A percentile compares a stretch with the other conserved stretches of the same genome.
Conservation (phyloP, 495 filamentous ascomycete genomes). For the Penicillium paradoxum region DNA sequence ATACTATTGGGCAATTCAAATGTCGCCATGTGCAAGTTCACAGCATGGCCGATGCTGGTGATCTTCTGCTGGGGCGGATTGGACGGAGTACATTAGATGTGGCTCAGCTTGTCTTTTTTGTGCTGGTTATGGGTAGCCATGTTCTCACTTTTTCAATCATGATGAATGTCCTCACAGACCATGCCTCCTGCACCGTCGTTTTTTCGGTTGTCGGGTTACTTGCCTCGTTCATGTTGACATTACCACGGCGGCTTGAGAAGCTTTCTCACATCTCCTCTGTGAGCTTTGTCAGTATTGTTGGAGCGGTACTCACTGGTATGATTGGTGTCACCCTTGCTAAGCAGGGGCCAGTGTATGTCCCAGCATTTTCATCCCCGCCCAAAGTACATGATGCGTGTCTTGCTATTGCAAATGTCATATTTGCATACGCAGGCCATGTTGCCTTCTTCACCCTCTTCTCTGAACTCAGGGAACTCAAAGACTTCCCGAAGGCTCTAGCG, state of each 20-base stretch:
- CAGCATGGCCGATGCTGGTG: constrained; percentile 62
- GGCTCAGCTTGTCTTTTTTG: constrained; percentile 57
- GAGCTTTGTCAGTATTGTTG: constrained; percentile 58
- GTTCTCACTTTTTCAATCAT: constrained; percentile 67
- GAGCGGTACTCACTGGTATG: constrained; percentile 62
- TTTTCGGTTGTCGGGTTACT: constrained; percentile 57
- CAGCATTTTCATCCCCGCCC: constrained; percentile 26
- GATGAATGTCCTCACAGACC: constrained; percentile 57
- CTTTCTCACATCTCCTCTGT: constrained; percentile 52
- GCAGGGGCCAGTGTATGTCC: constrained; percentile 37
- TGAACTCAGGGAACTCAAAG: constrained; percentile 59
- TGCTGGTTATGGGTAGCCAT: constrained; percentile 71
- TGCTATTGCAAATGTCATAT: constrained; percentile 25
- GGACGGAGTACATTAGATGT: constrained; percentile 55
- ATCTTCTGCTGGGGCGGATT: constrained; percentile 51
- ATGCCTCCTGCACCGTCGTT: constrained; percentile 57
- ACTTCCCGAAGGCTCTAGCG: constrained; percentile 58
- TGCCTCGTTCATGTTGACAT: constrained; percentile 53
- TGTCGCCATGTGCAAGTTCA: constrained; percentile 55
- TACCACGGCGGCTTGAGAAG: constrained; percentile 55
- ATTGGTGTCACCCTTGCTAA: constrained; percentile 46
- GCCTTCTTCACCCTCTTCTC: constrained; percentile 67
- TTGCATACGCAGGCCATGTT: constrained; percentile 53
- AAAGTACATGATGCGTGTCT: constrained; percentile 42
- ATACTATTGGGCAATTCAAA: constrained; percentile 66